These are phyloP conservation scores for Chlorella vulgaris DNA, from an alignment of 139 green algal genomes.

Conservation along the genomic window DNA sequence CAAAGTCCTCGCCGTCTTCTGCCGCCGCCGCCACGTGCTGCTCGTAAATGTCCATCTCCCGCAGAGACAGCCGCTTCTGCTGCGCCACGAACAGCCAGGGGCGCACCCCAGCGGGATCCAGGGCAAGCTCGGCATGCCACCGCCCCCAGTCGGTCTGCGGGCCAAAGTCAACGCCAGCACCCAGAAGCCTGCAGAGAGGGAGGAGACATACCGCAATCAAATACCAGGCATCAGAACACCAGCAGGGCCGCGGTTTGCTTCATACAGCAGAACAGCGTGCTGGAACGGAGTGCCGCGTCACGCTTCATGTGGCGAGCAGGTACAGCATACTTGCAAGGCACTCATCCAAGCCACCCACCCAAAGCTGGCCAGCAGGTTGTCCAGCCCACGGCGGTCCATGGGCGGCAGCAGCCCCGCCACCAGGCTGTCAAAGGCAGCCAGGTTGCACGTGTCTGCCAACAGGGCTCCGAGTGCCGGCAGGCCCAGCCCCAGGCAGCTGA, in stretches of 20 bases:
- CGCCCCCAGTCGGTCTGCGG: conserved; percentile 16
- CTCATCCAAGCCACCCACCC: too few species aligned
- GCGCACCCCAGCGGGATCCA: neutral
- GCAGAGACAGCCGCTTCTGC: conserved; percentile 63
- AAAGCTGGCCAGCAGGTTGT: conserved; percentile 56
- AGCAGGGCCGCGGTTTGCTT: too few species aligned
- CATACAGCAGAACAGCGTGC: too few species aligned
- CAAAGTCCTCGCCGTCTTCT: conserved; percentile 70
- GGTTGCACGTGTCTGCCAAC: conserved; percentile 45
- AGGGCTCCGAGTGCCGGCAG: conserved; percentile 23
- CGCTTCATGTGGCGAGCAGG: too few species aligned
- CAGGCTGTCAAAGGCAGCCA: conserved; percentile 62
- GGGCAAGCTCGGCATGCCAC: neutral
- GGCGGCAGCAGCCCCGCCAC: conserved; percentile 60
- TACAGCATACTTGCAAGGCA: too few species aligned
- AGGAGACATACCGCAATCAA: too few species aligned
- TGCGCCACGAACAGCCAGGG: conserved; percentile 66
- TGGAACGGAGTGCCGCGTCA: too few species aligned
- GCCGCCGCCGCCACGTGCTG: conserved; percentile 48
- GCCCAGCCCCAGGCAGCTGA: conserved; percentile 7
- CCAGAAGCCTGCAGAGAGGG: conserved; percentile 27
- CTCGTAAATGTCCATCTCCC: conserved; percentile 66
- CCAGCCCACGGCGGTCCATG: conserved; percentile 17
- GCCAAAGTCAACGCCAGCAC: conserved; percentile 15
- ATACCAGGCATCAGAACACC: too few species aligned